Base-by-base conservation (phyloP, 2,329 filamentous ascomycete genomes). In the Alternaria ventricosa region DNA sequence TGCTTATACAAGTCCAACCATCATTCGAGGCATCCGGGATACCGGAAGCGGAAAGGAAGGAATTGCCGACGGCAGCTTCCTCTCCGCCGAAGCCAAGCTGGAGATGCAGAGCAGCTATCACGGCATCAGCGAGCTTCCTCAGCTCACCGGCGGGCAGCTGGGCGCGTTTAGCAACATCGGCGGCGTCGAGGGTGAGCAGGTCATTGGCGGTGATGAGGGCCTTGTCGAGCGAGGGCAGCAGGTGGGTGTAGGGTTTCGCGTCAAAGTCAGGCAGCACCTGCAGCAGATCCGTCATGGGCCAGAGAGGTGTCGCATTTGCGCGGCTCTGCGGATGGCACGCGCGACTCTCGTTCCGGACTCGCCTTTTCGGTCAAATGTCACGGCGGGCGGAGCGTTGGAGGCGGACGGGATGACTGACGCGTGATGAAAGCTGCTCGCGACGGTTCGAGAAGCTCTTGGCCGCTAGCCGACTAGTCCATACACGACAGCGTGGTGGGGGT, bases 161-260 rank as follows among this genome's bases (percentile, higher is more conserved):
- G 54, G 94, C 94, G 78, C 93, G 91, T 82, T 92, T 96, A 61
- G 93, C 93, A 68, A 98, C 88, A 75, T 97, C 92, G 65, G 90
- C 85, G 5, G 90, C 87, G 75, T 97, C 92, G 66, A 96, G 89
- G 3, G 92, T 92, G 73, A 99, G 86, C 53, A 99, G 87, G 78
- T 99, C 96, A 71, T 89, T 89, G 30, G 92, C 92, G 25, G 92
- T 92, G 76, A 99, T 84, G 55, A 86, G 85, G 72, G 92, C 89
- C 78, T 88, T 88, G 82, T 98, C 95, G 59, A 98, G 87, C 22
- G 89, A 88, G 3, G 92, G 90, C 30, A 97, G 82, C 50, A 97
- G 89, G 74, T 91, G 89, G 45, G 89, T 85, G 82, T 92, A 95
- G 65, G 87, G 86, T 75, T 87, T 85, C 68, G 87, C 86, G 64